phyloP scores from a whole-genome alignment of 2,329 filamentous ascomycete species.

The Claviceps purpurea region DNA sequence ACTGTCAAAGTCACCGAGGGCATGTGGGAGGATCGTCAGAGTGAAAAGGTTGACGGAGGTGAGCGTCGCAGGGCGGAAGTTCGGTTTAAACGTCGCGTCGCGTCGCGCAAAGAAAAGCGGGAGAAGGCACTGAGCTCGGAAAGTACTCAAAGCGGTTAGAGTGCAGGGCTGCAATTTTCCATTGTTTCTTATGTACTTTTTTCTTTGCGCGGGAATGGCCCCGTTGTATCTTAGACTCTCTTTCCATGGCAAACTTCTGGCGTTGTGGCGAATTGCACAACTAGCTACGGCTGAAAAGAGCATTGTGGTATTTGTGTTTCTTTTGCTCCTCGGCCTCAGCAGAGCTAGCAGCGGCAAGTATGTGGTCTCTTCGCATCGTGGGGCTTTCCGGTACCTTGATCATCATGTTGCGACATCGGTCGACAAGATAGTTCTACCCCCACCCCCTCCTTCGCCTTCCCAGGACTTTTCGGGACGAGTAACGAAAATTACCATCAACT shows the following conservation, averaged over 20 bases:
- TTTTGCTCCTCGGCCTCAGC: too few relatives aligned
- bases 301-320: too few relatives aligned
- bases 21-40: constrained; percentile 81
- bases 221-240: neutral
- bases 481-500: too few relatives aligned
- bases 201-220: neutral
- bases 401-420: too few relatives aligned
- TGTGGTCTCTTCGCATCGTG: too few relatives aligned
- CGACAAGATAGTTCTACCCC: too few relatives aligned
- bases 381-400: too few relatives aligned
- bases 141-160: constrained; percentile 7
- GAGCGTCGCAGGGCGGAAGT: constrained; percentile 81
- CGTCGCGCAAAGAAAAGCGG: constrained; percentile 59
- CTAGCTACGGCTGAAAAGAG: too few relatives aligned
- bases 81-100: constrained; percentile 69
- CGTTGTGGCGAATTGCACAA: too few relatives aligned
- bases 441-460: too few relatives aligned
- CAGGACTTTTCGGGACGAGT: too few relatives aligned
- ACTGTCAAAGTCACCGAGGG: constrained; percentile 64
- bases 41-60: constrained; percentile 90
- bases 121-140: constrained; percentile 14
- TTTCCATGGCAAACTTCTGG: neutral
- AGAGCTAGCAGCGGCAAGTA: too few relatives aligned
- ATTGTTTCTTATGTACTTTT: neutral
- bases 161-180: neutral